Evolutionary conservation across 257 asterid genomes (phyloP), one percentile per base, ranked within the genome.

Genomic region (Avicennia marina): DNA sequence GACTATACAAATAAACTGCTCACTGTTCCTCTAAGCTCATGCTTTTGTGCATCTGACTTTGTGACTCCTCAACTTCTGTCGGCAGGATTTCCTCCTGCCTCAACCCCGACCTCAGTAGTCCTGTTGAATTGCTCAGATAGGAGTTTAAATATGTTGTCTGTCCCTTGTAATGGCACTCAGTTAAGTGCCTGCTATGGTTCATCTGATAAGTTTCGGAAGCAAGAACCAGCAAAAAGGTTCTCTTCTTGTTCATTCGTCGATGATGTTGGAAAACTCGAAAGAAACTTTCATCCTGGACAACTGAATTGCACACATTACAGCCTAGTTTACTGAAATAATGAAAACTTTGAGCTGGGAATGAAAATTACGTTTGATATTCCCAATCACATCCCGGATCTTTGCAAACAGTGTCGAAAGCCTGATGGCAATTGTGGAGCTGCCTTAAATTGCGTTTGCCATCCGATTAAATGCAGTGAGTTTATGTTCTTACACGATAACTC

Each of bases 371-470:
- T 74, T 40, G 93, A 77, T 25, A 20, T 86, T 39, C 85, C 85
- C 0, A 77, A 64, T 56, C 93, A 78, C 36, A 78, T 86, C 4
- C 90, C 85, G 0, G 79, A 83, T 66, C 87, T 79, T 7, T 86
- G 89, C 72, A 64, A 75, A 58, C 67, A 83, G 69, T 86, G 95
- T 55, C 60, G 58, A 22, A 77, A 73, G 66, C 73, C 71, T 6
- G 26, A 77, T 58, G 90, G 90, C 1, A 71, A 78, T 52, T 86
- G 87, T 63, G 94, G 84, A 27, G 76, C 50, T 19, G 95, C 71
- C n/a, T 71, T 86, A 47, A 78, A 84, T 83, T 86, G 95, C 47
- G 34, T 75, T 52, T 86, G 87, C 67, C 84, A 83, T 64, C 75
- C 77, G 1, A 58, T 31, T 5, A 56, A 69, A 33, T 83, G 93